phyloP scores from a whole-genome alignment of 176 grass and related monocot species.

The Triticum aestivum region DNA sequence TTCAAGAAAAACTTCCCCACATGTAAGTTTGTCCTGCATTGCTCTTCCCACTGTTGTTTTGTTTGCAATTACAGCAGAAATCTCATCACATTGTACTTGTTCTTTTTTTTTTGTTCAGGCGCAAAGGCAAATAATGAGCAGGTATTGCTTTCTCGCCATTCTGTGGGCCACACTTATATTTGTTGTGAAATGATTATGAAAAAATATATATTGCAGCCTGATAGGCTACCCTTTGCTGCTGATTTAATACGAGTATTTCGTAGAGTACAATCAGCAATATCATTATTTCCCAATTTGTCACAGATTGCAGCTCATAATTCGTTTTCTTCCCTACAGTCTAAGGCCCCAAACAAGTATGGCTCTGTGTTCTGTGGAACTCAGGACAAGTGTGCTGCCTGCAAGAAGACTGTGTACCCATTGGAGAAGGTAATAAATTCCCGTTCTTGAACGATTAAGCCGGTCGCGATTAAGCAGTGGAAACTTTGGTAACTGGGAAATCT shows the following conservation, averaged over 20 bases:
- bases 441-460: neutral
- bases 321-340: slow-evolving; percentile 37
- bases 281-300: neutral
- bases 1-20: slow-evolving; percentile 69
- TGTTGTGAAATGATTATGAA: neutral
- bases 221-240: neutral
- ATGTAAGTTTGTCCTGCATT: slow-evolving; percentile 28
- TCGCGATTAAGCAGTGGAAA: neutral
- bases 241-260: slow-evolving; percentile 9
- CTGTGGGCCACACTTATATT: slow-evolving; percentile 17
- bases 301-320: slow-evolving; percentile 3
- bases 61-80: slow-evolving; percentile 5
- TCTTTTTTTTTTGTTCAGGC: slow-evolving; percentile 36
- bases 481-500: neutral
- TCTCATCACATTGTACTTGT: slow-evolving; percentile 25
- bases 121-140: slow-evolving; percentile 52
- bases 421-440: slow-evolving; percentile 50
- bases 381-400: slow-evolving; percentile 62
- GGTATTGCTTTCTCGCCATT: slow-evolving; percentile 33
- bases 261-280: neutral
- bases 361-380: slow-evolving; percentile 58
- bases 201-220: neutral
- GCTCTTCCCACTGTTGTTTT: neutral
- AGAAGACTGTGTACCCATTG: slow-evolving; percentile 61
- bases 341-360: slow-evolving; percentile 57